These are phyloP conservation scores for Neurospora sublineolata DNA, from an alignment of 495 filamentous ascomycete species.

Conservation along the genomic window DNA sequence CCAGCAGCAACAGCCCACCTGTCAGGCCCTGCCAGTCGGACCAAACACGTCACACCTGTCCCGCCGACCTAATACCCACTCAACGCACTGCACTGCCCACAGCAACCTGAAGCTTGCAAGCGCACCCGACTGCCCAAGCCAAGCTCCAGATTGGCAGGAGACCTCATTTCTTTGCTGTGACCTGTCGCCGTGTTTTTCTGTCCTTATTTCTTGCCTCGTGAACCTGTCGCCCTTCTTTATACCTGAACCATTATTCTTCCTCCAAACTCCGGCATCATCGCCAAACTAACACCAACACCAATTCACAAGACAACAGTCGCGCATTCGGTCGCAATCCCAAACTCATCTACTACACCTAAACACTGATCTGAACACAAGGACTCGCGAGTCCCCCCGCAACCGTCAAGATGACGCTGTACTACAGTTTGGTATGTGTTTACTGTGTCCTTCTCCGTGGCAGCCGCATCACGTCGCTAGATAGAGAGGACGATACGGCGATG, in stretches of 20 bases:
- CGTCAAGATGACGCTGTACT: slow-evolving; percentile 93
- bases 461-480: background rate
- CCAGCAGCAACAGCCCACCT: slow-evolving; percentile 14
- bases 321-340: background rate
- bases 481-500: background rate
- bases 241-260: background rate
- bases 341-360: background rate
- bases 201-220: background rate
- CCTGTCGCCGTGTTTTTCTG: background rate
- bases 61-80: background rate
- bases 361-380: background rate
- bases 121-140: background rate
- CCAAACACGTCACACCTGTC: slow-evolving; percentile 23
- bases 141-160: background rate
- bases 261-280: background rate
- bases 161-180: background rate
- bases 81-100: background rate
- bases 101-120: background rate
- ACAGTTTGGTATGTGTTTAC: slow-evolving; percentile 65
- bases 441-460: slow-evolving; percentile 7
- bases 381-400: background rate
- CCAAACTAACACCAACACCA: background rate
- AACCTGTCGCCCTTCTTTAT: background rate
- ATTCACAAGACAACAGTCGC: background rate
- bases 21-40: background rate